Evolutionary conservation across 164 flowering plant species (phyloP).

Genomic region (Malania oleifera): DNA sequence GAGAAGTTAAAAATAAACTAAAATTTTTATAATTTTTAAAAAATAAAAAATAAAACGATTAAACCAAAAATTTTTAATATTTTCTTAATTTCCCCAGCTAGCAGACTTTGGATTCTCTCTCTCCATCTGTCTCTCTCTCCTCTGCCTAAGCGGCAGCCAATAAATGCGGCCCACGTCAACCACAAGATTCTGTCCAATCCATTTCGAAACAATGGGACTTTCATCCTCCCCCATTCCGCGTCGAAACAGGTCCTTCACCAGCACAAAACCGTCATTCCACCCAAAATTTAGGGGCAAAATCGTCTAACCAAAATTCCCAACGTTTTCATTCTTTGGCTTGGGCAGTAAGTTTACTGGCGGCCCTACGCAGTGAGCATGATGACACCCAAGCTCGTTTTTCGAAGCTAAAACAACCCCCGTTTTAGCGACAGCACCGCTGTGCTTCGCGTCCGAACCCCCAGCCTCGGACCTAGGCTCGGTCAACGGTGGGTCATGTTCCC

Average conservation of each 20-base stretch:
- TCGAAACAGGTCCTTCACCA: background rate
- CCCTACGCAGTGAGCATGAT: background rate
- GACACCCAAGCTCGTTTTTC: background rate
- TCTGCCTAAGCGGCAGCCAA: too few relatives aligned
- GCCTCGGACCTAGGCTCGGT: background rate
- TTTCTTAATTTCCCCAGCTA: too few relatives aligned
- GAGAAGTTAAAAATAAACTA: too few relatives aligned
- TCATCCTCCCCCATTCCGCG: background rate
- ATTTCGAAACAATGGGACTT: too few relatives aligned
- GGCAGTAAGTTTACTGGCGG: background rate
- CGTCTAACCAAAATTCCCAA: background rate
- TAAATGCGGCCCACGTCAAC: too few relatives aligned
- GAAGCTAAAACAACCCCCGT: background rate
- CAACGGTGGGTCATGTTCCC: background rate
- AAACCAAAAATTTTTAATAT: too few relatives aligned
- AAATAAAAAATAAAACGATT: too few relatives aligned
- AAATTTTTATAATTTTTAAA: too few relatives aligned
- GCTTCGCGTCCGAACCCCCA: background rate
- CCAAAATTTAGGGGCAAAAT: background rate
- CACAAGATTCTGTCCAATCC: too few relatives aligned
- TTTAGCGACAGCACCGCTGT: background rate
- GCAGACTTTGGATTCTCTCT: too few relatives aligned
- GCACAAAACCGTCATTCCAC: background rate
- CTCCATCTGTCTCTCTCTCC: too few relatives aligned
- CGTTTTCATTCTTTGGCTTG: background rate